Evolutionary conservation across 1,284 basidiomycete genomes (phyloP), one percentile per base, ranked within the genome.

Genomic region (Psilocybe mexicana): DNA sequence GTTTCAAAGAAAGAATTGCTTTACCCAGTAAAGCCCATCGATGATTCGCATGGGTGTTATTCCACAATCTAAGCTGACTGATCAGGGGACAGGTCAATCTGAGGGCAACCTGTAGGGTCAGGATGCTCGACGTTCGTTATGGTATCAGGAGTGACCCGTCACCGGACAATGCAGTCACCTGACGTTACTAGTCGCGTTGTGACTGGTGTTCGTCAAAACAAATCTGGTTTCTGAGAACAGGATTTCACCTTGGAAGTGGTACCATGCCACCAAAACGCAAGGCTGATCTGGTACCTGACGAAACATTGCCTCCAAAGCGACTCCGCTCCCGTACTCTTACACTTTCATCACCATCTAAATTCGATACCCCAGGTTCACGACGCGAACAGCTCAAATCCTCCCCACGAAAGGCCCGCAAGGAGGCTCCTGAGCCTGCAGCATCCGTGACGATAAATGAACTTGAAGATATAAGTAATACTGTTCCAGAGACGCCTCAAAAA

Each of bases 11-110:
- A 14, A 18, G 53, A 28, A 24, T 51, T 23, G 54, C 55, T 59
- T 43, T 65, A 86, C 85, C 84, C 85, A 56, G 86, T 88, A 54
- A 87, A 85, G 23, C 86, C 86, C 85, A 88, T 86, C 25, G 28
- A 23, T 43, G 50, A 18, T 44, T 8, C 8, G 14, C 51, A 40
- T 42, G 42, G 51, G 18, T 50, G 36, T 7, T 42, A 6, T 26
- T 6, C 30, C 46, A 54, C 46, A 24, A 35, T 11, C 6, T 18
- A 12, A n/a, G 10, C 24, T 24, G 40, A n/a, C 12, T 18, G 18
- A 18, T 18, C 18, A 18, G 36, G 18, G 8, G 30, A 47, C n/a
- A 8, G 6, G 10, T 28, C 40, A 14, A 18, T 18, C 18, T 18
- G 18, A 18, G 18, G 18, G 18, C 18, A 18, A 18, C 18, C 18